Evolutionary conservation across 108 stramenopile genomes (phyloP).

Genomic region (Nitzschia inconspicua): DNA sequence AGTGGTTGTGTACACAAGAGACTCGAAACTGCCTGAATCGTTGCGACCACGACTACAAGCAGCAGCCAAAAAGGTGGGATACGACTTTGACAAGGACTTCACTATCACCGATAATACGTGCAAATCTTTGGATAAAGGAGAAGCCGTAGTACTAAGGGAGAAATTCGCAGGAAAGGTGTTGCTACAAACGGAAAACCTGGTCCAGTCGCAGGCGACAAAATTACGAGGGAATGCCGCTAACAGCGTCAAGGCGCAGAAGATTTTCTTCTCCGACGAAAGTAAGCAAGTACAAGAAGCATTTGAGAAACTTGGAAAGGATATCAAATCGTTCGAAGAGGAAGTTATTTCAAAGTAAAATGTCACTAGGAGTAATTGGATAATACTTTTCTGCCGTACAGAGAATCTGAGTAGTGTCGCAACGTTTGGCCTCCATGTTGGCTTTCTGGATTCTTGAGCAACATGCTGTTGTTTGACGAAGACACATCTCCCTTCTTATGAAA

Average conservation of each 20-base stretch:
- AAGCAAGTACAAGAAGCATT: constrained; percentile 53
- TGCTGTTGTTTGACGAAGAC: too few species aligned
- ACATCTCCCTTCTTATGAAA: too few species aligned
- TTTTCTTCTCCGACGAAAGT: constrained; percentile 55
- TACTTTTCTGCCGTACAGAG: too few species aligned
- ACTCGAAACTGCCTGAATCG: constrained; percentile 69
- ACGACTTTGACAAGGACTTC: constrained; percentile 86
- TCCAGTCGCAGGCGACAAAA: constrained; percentile 72
- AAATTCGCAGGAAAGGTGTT: constrained; percentile 83
- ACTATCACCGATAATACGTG: constrained; percentile 74
- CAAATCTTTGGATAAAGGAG: constrained; percentile 38
- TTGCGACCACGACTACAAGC: constrained; percentile 71
- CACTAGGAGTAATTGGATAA: too few species aligned
- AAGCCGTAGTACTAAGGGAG: constrained; percentile 59
- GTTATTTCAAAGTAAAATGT: too few species aligned
- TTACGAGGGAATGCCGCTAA: constrained; percentile 75
- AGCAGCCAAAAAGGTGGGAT: constrained; percentile 83
- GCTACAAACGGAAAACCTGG: constrained; percentile 71
- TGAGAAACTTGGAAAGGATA: constrained; percentile 57
- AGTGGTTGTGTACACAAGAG: constrained; percentile 92
- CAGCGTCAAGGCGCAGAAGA: constrained; percentile 69
- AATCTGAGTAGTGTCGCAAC: too few species aligned
- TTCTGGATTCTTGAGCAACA: too few species aligned
- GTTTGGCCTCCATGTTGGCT: too few species aligned
- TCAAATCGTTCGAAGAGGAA: constrained; percentile 67